Evolutionary conservation across 2,329 filamentous ascomycete genomes (phyloP).

Genomic region (Diaporthe sp.): DNA sequence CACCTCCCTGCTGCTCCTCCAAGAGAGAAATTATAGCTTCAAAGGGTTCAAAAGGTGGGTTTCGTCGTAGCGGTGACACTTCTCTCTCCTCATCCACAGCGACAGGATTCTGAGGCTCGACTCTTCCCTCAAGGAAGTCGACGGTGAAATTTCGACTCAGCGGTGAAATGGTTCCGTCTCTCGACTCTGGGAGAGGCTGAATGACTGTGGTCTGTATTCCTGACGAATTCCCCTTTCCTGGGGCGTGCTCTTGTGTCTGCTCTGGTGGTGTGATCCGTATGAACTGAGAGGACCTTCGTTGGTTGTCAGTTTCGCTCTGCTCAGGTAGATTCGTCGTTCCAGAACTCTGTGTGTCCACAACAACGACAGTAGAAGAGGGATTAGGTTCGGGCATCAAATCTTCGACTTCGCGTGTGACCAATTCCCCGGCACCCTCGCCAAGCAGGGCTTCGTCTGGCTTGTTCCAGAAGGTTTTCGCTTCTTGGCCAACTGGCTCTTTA

Average conservation of each 20-base stretch:
- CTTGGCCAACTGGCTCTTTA: not conserved
- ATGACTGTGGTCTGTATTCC: not conserved
- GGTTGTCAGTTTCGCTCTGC: not conserved
- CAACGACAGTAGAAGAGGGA: not conserved
- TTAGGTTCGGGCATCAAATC: not conserved
- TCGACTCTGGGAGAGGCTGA: not conserved
- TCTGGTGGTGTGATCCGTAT: not conserved
- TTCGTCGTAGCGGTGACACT: constrained; percentile 7
- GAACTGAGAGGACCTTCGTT: not conserved
- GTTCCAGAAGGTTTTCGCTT: not conserved
- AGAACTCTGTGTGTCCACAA: not conserved
- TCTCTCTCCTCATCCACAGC: not conserved
- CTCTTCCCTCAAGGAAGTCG: not conserved
- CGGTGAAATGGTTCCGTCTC: not conserved
- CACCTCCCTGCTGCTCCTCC: not conserved
- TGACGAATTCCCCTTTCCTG: not conserved
- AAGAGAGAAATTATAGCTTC: not conserved
- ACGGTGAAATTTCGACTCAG: not conserved
- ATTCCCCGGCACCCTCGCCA: not conserved
- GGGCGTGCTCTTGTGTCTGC: not conserved
- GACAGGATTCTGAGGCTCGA: not conserved
- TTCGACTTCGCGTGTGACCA: not conserved
- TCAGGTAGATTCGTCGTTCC: not conserved
- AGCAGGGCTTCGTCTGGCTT: not conserved
- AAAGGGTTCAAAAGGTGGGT: constrained; percentile 22